phyloP scores from a whole-genome alignment of 2,329 filamentous ascomycete species.

The Claviceps maximensis region DNA sequence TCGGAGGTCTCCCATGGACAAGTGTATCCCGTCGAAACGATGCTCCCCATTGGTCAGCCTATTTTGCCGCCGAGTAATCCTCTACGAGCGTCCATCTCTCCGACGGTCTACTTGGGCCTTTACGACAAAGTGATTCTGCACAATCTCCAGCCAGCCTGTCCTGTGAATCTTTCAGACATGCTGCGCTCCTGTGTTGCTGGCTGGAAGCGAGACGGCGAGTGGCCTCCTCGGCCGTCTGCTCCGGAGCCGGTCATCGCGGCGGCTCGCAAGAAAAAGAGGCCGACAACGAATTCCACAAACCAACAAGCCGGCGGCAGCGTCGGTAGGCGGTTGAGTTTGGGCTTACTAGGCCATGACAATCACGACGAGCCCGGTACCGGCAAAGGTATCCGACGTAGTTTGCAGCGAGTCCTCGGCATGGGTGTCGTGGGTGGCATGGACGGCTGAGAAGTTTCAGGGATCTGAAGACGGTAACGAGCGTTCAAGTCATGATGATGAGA shows the following conservation, averaged over 20 bases:
- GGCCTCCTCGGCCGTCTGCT: conserved; percentile 52
- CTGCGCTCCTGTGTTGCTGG: conserved; percentile 70
- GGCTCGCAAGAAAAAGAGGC: conserved; percentile 28
- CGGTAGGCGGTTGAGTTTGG: conserved; percentile 33
- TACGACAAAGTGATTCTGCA: conserved; percentile 83
- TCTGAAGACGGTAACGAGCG: background rate
- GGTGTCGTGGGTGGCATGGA: conserved; percentile 11
- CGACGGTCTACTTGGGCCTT: conserved; percentile 63
- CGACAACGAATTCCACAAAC: conserved; percentile 8
- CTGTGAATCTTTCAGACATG: conserved; percentile 76
- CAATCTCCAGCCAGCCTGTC: conserved; percentile 68
- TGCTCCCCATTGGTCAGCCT: conserved; percentile 61
- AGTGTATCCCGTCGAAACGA: conserved; percentile 39
- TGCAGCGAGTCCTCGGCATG: conserved; percentile 33
- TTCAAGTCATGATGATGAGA: background rate
- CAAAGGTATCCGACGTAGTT: conserved; percentile 31
- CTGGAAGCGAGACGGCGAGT: conserved; percentile 88
- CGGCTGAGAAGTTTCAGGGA: background rate
- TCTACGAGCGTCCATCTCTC: conserved; percentile 64
- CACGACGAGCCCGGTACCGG: conserved; percentile 19
- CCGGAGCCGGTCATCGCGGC: conserved; percentile 21
- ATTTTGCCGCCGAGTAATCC: conserved; percentile 61
- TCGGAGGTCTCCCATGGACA: conserved; percentile 12
- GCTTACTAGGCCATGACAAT: conserved; percentile 29
- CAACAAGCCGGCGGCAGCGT: conserved; percentile 18